Base-by-base conservation (phyloP, 2,329 filamentous ascomycete genomes). In the Didymellaceae sp. region DNA sequence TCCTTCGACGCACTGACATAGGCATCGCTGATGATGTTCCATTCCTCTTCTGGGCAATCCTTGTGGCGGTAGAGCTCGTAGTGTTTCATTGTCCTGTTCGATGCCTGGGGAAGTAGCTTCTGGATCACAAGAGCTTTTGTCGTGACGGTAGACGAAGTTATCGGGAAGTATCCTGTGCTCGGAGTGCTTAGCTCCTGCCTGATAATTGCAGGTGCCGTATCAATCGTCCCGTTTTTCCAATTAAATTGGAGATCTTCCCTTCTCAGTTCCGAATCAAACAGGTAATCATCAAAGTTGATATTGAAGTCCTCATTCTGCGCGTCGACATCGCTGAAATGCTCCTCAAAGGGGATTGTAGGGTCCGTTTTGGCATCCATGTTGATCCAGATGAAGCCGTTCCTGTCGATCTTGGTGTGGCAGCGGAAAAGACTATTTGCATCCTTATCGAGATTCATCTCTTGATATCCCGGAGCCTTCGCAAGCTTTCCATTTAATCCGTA, bases 51-150 rank as follows among this genome's bases (percentile, higher is more conserved):
- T 20, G 75, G 77, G 8, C 82, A 78, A 59, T 80, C 71, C 59
- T 81, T 82, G 75, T 85, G 81, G 46, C 82, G 77, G 73, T 79
- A 86, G 38, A 86, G 78, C 62, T 86, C 81, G 63, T 85, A 31
- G 21, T 49, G 46, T 8, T 33, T 39, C 1, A n/a, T 39, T 7
- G 39, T 44, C 21, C 28, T 43, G 16, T 43, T 18, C 7, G 46
- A 26, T 14, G 18, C 46, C 16, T 28, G 33, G 2, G 46, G 33
- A 9, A 49, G 5, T 2, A 14, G 5, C 22, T 44, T 49, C 17
- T 43, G 14, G 3, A 49, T 38, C 9, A 9, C 46, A 17, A 49
- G 17, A 17, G 33, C 33, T 9, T 35, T 49, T 11, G 39, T 4
- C 1, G 46, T 43, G 4, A 49, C 9, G 4, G 32, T 44, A 2